phyloP scores from a whole-genome alignment of 2,329 filamentous ascomycete genomes.

The Pseudogymnoascus sp. region DNA sequence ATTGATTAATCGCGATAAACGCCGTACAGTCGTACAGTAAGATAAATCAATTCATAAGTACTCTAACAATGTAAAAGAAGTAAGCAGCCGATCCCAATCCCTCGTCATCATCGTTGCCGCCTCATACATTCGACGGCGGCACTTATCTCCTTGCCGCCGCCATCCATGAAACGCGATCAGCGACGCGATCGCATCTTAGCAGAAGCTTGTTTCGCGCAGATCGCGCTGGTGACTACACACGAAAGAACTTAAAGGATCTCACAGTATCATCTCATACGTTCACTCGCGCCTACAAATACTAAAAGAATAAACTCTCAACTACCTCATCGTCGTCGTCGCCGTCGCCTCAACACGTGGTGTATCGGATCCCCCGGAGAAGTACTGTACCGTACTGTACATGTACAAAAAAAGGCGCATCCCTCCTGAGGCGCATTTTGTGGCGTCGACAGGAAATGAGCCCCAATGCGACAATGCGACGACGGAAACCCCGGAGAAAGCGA shows the following conservation, averaged over 20 bases:
- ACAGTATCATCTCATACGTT: constrained; percentile 72
- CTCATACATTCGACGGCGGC: neutral
- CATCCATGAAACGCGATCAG: neutral
- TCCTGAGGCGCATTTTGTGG: neutral
- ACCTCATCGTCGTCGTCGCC: neutral
- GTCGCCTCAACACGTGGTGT: neutral
- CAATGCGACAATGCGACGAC: neutral
- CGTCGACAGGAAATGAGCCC: neutral
- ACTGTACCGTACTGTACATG: neutral
- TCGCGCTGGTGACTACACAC: constrained; percentile 47
- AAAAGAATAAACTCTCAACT: constrained; percentile 52
- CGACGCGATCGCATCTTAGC: neutral
- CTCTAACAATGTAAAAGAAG: neutral
- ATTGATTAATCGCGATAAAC: neutral
- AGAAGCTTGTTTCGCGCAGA: neutral
- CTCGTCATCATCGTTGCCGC: neutral
- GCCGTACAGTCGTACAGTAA: neutral
- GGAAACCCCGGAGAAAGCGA: neutral
- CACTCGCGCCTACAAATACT: constrained; percentile 55
- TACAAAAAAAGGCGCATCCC: neutral
- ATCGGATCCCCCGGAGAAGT: neutral
- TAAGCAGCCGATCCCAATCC: neutral
- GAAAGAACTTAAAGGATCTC: constrained; percentile 61
- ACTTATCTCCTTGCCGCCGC: neutral
- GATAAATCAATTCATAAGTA: neutral